phyloP scores from a whole-genome alignment of 1,139 yeast species.

The Chernovozyma sophiae-reginae region DNA sequence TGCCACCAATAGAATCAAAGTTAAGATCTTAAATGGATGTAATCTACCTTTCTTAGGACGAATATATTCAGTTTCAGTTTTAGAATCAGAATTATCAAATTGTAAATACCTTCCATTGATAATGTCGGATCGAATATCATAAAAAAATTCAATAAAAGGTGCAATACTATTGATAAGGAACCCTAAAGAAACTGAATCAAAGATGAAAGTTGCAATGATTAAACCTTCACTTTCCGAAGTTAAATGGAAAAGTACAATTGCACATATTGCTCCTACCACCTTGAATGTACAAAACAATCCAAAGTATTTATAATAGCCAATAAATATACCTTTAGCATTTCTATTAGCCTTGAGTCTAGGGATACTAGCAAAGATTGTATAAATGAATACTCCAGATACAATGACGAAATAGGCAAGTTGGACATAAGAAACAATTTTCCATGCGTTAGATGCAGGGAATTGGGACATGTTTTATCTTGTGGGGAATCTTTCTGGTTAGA shows the following conservation, averaged over 20 bases:
- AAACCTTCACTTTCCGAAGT: constrained; percentile 8
- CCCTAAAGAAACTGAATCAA: constrained; percentile 18
- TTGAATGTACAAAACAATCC: constrained; percentile 13
- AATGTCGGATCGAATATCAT: constrained; percentile 4
- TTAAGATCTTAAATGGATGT: constrained; percentile 14
- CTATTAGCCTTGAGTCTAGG: not conserved
- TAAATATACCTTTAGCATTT: constrained; percentile 4
- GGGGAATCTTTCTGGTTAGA: too few relatives aligned
- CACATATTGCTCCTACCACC: constrained; percentile 17
- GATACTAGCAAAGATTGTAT: not conserved
- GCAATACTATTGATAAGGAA: constrained; percentile 13
- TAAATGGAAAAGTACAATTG: constrained; percentile 10
- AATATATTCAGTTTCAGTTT: not conserved
- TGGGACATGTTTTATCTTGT: too few relatives aligned
- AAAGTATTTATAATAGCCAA: constrained; percentile 9
- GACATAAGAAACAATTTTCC: constrained; percentile 16
- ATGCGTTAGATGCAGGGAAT: too few relatives aligned
- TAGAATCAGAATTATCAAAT: constrained; percentile 1
- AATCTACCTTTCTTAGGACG: constrained; percentile 4
- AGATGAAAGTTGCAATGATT: constrained; percentile 16
- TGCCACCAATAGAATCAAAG: constrained; percentile 13
- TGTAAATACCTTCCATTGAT: not conserved
- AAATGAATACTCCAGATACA: constrained; percentile 6
- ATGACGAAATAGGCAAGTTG: constrained; percentile 14
- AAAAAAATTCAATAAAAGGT: constrained; percentile 10